phyloP scores from a whole-genome alignment of 495 filamentous ascomycete species.

The Daldinia concentrica region DNA sequence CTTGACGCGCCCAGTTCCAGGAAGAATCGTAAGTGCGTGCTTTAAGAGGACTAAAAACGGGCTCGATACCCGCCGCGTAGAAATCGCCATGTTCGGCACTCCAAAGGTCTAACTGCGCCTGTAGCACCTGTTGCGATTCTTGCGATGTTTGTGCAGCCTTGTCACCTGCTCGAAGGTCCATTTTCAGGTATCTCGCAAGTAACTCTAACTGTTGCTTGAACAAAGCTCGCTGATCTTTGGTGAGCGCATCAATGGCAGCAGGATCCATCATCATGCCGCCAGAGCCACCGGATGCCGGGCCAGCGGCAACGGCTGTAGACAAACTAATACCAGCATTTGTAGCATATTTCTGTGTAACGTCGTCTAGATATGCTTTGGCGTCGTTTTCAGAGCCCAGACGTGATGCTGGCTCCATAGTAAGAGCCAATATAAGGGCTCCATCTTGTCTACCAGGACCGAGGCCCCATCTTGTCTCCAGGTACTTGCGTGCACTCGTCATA shows the following conservation, averaged over 20 bases:
- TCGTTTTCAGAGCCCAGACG: slow-evolving; percentile 90
- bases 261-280: slow-evolving; percentile 99
- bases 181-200: slow-evolving; percentile 93
- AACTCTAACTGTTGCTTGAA: slow-evolving; percentile 98
- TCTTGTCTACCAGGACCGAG: slow-evolving; percentile 89
- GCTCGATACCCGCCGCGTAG: slow-evolving; percentile 94
- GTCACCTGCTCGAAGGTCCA: slow-evolving; percentile 94
- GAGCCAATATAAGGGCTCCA: slow-evolving; percentile 84
- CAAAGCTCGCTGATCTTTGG: slow-evolving; percentile 90
- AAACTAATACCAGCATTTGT: slow-evolving; percentile 84
- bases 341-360: slow-evolving; percentile 89
- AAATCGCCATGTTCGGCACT: slow-evolving; percentile 94
- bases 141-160: slow-evolving; percentile 87
- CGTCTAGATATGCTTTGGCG: slow-evolving; percentile 90
- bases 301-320: slow-evolving; percentile 74
- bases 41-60: slow-evolving; percentile 90
- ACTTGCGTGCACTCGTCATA: slow-evolving; percentile 92
- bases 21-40: slow-evolving; percentile 97
- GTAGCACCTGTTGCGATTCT: slow-evolving; percentile 83
- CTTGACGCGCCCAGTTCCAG: slow-evolving; percentile 99
- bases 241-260: slow-evolving; percentile 93
- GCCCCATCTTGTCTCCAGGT: slow-evolving; percentile 93
- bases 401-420: slow-evolving; percentile 90
- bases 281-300: slow-evolving; percentile 75
- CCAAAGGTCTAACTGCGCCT: slow-evolving; percentile 95